Evolutionary conservation across 768 basidiomycete genomes (phyloP).

Genomic region (Boletus sensibilis): DNA sequence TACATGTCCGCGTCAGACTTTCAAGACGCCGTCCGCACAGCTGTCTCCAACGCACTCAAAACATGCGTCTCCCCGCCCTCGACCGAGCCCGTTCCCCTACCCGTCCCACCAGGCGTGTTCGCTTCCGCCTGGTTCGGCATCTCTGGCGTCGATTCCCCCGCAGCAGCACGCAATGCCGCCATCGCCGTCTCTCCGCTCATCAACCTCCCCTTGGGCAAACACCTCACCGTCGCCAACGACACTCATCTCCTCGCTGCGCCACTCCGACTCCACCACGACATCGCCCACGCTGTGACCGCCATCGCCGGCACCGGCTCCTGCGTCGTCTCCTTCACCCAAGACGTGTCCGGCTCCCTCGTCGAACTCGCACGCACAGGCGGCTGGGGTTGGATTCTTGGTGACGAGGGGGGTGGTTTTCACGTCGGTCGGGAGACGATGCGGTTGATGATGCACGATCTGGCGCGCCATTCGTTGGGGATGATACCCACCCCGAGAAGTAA

Average conservation of each 20-base stretch:
- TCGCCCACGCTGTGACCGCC: slow-evolving; percentile 63
- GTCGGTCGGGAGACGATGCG: slow-evolving; percentile 77
- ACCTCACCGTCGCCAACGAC: slow-evolving; percentile 73
- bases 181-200: slow-evolving; percentile 55
- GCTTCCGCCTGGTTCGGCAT: slow-evolving; percentile 80
- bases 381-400: slow-evolving; percentile 84
- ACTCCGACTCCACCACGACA: slow-evolving; percentile 57
- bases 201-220: slow-evolving; percentile 51
- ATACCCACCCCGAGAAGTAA: slow-evolving; percentile 17
- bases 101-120: slow-evolving; percentile 44
- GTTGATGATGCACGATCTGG: slow-evolving; percentile 57
- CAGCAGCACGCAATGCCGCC: slow-evolving; percentile 56
- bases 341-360: slow-evolving; percentile 39
- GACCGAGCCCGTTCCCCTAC: slow-evolving; percentile 37
- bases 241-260: slow-evolving; percentile 83
- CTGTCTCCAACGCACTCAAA: slow-evolving; percentile 56
- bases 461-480: slow-evolving; percentile 43
- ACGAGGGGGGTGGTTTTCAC: slow-evolving; percentile 81
- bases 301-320: slow-evolving; percentile 84
- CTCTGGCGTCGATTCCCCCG: slow-evolving; percentile 76
- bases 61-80: slow-evolving; percentile 40
- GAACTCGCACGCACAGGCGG: slow-evolving; percentile 74
- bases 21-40: slow-evolving; percentile 47
- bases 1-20: slow-evolving; percentile 70
- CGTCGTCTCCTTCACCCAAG: slow-evolving; percentile 60